phyloP scores from a whole-genome alignment of 208 protist species.

The Leishmania aethiopica region DNA sequence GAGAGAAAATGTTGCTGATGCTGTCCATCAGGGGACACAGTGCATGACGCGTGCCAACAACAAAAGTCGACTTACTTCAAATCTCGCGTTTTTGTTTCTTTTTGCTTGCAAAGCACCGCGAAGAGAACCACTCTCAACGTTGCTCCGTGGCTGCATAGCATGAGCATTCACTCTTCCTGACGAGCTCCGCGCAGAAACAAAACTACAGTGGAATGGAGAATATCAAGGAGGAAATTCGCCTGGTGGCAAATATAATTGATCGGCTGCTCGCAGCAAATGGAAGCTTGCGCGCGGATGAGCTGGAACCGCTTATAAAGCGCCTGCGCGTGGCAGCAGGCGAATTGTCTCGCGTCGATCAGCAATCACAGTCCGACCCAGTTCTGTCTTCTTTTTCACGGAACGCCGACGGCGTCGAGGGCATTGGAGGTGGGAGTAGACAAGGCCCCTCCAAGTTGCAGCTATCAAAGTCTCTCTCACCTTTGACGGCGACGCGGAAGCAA shows the following conservation, averaged over 20 bases:
- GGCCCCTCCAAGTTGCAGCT: not conserved
- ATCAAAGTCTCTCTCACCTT: not conserved
- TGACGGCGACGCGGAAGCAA: not conserved
- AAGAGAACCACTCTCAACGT: not conserved
- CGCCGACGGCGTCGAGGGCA: not conserved
- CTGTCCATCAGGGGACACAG: not conserved
- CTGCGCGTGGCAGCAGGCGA: constrained; percentile 34
- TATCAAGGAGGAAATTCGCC: constrained; percentile 39
- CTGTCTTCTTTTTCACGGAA: not conserved
- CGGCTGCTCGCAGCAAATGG: constrained; percentile 38
- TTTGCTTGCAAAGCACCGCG: not conserved
- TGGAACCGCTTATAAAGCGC: constrained; percentile 41
- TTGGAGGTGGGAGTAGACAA: not conserved
- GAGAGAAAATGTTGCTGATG: not conserved
- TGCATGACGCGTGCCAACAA: not conserved
- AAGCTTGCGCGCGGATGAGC: constrained; percentile 41
- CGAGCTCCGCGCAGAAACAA: not conserved
- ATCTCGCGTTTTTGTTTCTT: not conserved
- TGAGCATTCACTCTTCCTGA: not conserved
- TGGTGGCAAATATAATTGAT: constrained; percentile 71
- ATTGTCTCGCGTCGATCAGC: constrained; percentile 4
- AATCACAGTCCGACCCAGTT: not conserved
- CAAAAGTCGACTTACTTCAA: not conserved
- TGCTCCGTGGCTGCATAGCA: no score
- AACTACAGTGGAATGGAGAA: constrained; percentile 22